phyloP scores from a whole-genome alignment of 1,284 basidiomycete genomes.

The Trichosporon sp. region DNA sequence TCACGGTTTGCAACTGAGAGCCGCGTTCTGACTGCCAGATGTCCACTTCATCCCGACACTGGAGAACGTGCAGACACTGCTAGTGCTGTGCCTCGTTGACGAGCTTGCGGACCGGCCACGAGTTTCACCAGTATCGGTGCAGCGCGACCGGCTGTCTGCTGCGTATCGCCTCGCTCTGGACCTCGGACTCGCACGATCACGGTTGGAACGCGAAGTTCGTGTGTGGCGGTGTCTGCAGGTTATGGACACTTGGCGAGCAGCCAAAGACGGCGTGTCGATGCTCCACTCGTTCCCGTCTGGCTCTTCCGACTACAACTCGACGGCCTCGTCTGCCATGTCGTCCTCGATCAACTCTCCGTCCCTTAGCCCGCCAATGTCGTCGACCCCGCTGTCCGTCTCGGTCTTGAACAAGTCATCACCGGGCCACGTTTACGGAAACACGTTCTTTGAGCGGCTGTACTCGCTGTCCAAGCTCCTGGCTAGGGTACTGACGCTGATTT shows the following conservation, averaged over 20 bases:
- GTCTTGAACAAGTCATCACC: neutral
- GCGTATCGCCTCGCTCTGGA: slow-evolving; percentile 40
- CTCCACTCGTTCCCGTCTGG: slow-evolving; percentile 9
- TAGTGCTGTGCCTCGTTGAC: slow-evolving; percentile 37
- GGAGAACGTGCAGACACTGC: slow-evolving; percentile 38
- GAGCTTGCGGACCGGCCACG: slow-evolving; percentile 33
- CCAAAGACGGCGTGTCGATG: slow-evolving; percentile 31
- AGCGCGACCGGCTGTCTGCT: slow-evolving; percentile 31
- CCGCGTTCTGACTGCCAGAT: slow-evolving; percentile 26
- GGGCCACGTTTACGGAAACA: neutral
- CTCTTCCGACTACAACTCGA: neutral
- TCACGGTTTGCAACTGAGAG: neutral
- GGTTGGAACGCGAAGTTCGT: slow-evolving; percentile 2
- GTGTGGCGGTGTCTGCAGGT: slow-evolving; percentile 25
- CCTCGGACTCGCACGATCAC: slow-evolving; percentile 28
- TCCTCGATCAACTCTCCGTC: slow-evolving; percentile 1
- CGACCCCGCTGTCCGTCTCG: neutral
- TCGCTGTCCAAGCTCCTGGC: neutral
- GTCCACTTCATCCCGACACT: slow-evolving; percentile 31
- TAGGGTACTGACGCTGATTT: slow-evolving; percentile 28
- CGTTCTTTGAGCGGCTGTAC: slow-evolving; percentile 15
- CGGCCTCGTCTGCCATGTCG: neutral
- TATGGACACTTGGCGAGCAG: slow-evolving; percentile 39
- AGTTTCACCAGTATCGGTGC: slow-evolving; percentile 31
- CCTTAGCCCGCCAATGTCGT: neutral